Evolutionary conservation across 2,329 filamentous ascomycete genomes (phyloP).

Genomic region (Macrophomina phaseolina): DNA sequence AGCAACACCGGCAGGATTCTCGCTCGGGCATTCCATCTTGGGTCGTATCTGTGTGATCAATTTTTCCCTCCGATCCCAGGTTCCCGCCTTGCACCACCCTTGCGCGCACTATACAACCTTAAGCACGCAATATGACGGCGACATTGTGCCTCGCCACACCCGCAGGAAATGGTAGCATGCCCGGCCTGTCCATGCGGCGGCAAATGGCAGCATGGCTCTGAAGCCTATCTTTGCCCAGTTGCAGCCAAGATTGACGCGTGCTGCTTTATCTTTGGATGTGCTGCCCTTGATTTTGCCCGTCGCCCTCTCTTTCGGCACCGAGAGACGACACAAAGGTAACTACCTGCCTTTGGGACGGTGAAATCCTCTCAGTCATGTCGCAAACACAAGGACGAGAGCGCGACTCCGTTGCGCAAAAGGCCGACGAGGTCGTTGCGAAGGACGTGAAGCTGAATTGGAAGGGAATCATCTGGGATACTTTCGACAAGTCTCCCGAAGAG

Average conservation of each 20-base stretch:
- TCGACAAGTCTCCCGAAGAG: conserved; percentile 34
- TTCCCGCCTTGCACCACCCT: neutral
- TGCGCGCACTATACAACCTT: conserved; percentile 5
- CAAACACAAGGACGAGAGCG: conserved; percentile 8
- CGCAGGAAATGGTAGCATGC: neutral
- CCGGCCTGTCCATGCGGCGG: neutral
- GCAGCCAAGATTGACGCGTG: neutral
- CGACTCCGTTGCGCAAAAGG: neutral
- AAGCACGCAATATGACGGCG: conserved; percentile 25
- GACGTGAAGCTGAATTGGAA: conserved; percentile 16
- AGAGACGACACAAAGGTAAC: neutral
- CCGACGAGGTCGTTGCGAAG: conserved; percentile 13
- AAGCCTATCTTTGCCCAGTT: conserved; percentile 1
- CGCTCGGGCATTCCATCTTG: conserved; percentile 15
- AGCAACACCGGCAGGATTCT: conserved; percentile 10
- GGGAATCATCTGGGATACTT: conserved; percentile 33
- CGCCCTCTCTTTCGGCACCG: neutral
- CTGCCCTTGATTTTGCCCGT: neutral
- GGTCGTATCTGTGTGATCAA: neutral
- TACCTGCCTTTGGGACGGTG: neutral
- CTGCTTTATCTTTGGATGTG: conserved; percentile 9
- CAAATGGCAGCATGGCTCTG: neutral
- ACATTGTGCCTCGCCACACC: conserved; percentile 24
- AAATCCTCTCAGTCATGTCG: neutral
- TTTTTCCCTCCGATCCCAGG: neutral